Conservation (phyloP, 164 flowering plant species). For the Chloranthus sessilifolius region DNA sequence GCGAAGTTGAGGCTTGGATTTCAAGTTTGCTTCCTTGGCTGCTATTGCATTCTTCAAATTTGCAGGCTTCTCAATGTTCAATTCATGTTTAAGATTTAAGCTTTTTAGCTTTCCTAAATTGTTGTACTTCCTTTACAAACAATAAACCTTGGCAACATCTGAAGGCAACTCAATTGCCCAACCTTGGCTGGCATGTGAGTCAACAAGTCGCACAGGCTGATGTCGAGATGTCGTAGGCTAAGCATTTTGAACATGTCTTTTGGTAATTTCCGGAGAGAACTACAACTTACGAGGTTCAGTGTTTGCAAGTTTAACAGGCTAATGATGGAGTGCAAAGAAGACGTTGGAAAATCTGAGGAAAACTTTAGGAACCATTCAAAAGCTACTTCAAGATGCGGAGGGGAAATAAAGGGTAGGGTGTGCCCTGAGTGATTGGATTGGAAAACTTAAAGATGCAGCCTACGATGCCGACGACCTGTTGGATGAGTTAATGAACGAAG, state of each 20-base stretch:
- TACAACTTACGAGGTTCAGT: constrained; percentile 16
- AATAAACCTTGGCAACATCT: constrained; percentile 17
- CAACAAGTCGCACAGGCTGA: too few relatives aligned
- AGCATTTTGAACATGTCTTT: neutral
- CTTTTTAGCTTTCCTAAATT: neutral
- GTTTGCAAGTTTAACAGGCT: constrained; percentile 16
- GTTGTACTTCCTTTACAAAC: neutral
- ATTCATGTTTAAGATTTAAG: constrained; percentile 3
- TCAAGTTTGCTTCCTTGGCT: constrained; percentile 4
- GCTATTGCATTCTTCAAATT: neutral
- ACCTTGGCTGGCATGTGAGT: constrained; percentile 3
- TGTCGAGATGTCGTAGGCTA: constrained; percentile 14
- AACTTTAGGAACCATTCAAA: too few relatives aligned
- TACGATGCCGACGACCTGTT: too few relatives aligned
- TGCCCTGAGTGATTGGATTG: too few relatives aligned
- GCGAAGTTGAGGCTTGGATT: neutral
- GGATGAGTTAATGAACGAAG: too few relatives aligned
- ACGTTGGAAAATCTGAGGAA: too few relatives aligned
- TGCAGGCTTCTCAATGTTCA: neutral
- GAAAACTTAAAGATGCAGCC: too few relatives aligned
- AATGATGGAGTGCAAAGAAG: too few relatives aligned
- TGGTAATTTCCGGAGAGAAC: constrained; percentile 12
- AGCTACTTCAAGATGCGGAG: too few relatives aligned
- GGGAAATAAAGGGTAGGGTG: too few relatives aligned
- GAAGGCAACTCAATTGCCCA: constrained; percentile 6